Percentiles rank a stretch among this genome's conserved stretches.
Evolutionary conservation across 148 eudicot species (phyloP).

Genomic region (Cornus controversa): DNA sequence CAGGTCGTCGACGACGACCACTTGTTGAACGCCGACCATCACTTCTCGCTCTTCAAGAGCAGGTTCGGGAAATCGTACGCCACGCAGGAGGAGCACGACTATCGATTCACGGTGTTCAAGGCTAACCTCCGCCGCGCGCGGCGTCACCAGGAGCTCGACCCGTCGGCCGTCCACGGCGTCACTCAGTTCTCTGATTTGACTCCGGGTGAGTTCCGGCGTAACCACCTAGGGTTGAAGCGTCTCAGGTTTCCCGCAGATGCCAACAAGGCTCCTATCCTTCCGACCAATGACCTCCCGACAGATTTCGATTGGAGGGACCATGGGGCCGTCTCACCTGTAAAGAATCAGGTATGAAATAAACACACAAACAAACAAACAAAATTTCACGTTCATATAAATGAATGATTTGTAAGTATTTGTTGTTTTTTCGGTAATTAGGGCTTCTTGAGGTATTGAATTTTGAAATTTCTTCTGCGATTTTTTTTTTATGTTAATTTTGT

Average conservation of each 20-base stretch:
- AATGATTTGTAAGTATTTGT: not conserved
- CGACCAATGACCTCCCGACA: constrained; percentile 32
- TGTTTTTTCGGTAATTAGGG: not conserved
- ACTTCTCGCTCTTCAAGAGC: constrained; percentile 29
- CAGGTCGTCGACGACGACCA: constrained; percentile 24
- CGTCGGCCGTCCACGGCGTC: constrained; percentile 36
- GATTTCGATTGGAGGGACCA: constrained; percentile 44
- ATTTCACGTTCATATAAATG: no score
- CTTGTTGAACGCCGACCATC: constrained; percentile 24
- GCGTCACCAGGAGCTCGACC: constrained; percentile 33
- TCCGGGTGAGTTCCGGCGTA: constrained; percentile 24
- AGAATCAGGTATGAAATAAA: constrained; percentile 31
- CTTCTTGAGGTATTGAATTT: not conserved
- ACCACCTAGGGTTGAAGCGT: constrained; percentile 27
- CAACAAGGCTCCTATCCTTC: constrained; percentile 39
- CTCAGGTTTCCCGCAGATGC: constrained; percentile 34
- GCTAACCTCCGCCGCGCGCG: constrained; percentile 30
- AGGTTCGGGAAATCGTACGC: constrained; percentile 29
- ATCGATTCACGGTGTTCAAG: constrained; percentile 34
- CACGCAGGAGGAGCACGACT: constrained; percentile 31
- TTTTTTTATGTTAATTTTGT: not conserved
- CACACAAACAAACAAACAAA: no score
- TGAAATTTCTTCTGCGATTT: no score
- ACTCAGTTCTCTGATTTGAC: constrained; percentile 42
- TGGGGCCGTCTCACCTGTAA: constrained; percentile 39